Evolutionary conservation across 2,329 filamentous ascomycete species (phyloP).

Genomic region (Geosmithia morbida): DNA sequence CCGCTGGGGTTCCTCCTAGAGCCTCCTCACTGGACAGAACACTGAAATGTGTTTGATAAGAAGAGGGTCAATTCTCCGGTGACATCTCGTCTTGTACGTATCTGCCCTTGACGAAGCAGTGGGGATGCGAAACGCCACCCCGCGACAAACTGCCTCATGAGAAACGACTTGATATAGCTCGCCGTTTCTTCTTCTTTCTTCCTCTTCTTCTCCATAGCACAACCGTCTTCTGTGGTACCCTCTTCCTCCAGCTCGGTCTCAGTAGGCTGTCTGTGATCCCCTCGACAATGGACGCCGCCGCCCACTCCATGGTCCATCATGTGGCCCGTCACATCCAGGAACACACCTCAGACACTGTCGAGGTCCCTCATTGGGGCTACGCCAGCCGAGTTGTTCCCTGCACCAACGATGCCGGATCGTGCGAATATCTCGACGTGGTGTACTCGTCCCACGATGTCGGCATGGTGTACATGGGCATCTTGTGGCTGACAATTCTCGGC

Average conservation of each 20-base stretch:
- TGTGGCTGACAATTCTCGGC: constrained; percentile 31
- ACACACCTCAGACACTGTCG: constrained; percentile 15
- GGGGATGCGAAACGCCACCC: too few species aligned
- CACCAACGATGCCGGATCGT: constrained; percentile 29
- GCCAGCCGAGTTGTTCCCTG: constrained; percentile 28
- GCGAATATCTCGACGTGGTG: constrained; percentile 34
- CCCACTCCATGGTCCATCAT: neutral
- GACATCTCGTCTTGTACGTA: too few species aligned
- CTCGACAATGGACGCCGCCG: neutral
- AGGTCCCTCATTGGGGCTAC: constrained; percentile 32
- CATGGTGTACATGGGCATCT: constrained; percentile 34
- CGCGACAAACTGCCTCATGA: too few species aligned
- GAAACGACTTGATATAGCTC: too few species aligned
- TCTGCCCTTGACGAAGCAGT: too few species aligned
- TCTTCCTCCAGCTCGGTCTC: neutral
- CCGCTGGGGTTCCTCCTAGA: too few species aligned
- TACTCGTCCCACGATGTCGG: constrained; percentile 32
- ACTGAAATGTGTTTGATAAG: too few species aligned
- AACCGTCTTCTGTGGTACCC: neutral
- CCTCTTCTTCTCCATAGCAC: neutral
- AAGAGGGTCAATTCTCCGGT: too few species aligned
- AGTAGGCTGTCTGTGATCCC: neutral
- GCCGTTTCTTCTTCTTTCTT: too few species aligned
- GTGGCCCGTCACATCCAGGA: constrained; percentile 25
- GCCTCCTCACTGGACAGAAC: too few species aligned